Percentiles rank a stretch among this genome's conserved stretches.
Evolutionary conservation across 176 grass and related monocot species (phyloP).

Genomic region (Aegilops umbellulata): DNA sequence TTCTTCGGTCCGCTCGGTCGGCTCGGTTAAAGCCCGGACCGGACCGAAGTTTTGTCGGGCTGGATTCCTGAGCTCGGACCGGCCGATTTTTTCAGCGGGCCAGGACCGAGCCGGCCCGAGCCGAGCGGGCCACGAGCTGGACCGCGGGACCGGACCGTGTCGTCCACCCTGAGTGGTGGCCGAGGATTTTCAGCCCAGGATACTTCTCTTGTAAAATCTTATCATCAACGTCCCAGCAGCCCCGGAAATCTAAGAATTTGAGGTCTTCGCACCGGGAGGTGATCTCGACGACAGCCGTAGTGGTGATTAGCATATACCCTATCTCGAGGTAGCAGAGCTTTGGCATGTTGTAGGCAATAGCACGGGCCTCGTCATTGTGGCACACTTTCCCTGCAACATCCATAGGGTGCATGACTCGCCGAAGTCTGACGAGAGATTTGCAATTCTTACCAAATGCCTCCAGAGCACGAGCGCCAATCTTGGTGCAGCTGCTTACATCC

Average conservation of each 20-base stretch:
- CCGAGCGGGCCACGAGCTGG: too few relatives aligned
- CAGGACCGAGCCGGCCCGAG: too few relatives aligned
- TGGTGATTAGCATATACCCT: conserved; percentile 67
- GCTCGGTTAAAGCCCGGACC: too few relatives aligned
- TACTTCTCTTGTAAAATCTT: conserved; percentile 57
- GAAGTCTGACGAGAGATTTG: conserved; percentile 56
- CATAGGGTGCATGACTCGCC: conserved; percentile 81
- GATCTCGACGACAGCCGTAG: conserved; percentile 56
- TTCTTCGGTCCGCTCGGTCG: too few relatives aligned
- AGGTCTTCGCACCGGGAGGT: conserved; percentile 68
- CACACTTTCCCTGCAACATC: conserved; percentile 60
- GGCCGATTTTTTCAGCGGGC: too few relatives aligned
- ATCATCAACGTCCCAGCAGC: conserved; percentile 86
- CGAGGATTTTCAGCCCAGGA: conserved; percentile 51
- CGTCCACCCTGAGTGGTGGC: background rate
- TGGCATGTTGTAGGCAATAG: conserved; percentile 83
- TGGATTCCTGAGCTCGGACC: too few relatives aligned
- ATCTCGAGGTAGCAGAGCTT: conserved; percentile 74
- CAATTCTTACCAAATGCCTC: conserved; percentile 83
- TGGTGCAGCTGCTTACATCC: conserved; percentile 83
- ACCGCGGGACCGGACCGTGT: too few relatives aligned
- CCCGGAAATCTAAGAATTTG: conserved; percentile 71
- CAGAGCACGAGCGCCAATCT: conserved; percentile 62
- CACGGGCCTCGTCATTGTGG: conserved; percentile 78
- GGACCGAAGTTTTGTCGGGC: too few relatives aligned